phyloP scores from a whole-genome alignment of 2,329 filamentous ascomycete genomes.

The Alternaria alternata region DNA sequence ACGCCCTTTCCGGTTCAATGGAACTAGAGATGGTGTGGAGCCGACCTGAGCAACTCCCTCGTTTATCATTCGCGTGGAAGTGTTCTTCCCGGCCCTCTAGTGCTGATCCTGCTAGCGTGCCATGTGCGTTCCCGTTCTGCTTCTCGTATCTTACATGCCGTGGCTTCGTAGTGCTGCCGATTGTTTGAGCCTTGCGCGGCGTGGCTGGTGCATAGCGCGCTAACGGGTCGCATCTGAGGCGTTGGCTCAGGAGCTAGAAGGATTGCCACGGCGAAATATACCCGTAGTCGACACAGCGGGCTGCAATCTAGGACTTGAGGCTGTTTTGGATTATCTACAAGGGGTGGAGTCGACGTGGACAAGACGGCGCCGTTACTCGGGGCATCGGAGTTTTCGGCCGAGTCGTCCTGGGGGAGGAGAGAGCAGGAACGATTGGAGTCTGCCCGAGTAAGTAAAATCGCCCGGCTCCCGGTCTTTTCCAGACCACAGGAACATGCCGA shows the following conservation, averaged over 20 bases:
- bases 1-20: constrained; percentile 1
- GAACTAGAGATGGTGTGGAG: constrained; percentile 1
- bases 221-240: neutral
- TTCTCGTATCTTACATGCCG: constrained; percentile 3
- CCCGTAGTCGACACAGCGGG: neutral
- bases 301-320: neutral
- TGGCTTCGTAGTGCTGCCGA: constrained; percentile 3
- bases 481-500: neutral
- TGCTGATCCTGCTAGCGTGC: constrained; percentile 16
- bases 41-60: constrained; percentile 1
- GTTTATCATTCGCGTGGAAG: constrained; percentile 16
- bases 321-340: constrained; percentile 7
- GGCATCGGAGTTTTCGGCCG: neutral
- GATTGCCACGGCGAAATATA: neutral
- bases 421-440: constrained; percentile 1
- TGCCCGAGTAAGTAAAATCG: constrained; percentile 2
- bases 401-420: neutral
- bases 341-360: neutral
- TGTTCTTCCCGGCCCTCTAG: constrained; percentile 7
- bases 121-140: constrained; percentile 17
- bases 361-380: constrained; percentile 2
- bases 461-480: neutral
- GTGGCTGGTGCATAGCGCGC: constrained; percentile 1
- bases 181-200: neutral
- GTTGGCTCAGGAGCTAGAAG: neutral